Conservation (phyloP, 352 stramenopile species). For the Bremia lactucae region DNA sequence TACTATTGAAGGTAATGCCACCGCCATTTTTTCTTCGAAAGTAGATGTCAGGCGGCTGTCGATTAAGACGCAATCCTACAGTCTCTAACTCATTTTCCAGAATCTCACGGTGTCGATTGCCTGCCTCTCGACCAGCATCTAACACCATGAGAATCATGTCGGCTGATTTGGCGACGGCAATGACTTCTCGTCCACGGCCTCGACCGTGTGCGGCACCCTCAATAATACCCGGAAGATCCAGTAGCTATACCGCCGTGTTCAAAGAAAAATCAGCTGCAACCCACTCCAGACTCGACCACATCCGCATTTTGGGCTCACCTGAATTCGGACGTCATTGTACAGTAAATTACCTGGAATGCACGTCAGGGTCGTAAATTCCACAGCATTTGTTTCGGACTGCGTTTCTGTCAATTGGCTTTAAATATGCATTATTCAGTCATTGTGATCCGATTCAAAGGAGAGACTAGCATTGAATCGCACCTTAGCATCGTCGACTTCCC, state of each 20-base stretch:
- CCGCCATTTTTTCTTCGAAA: slow-evolving; percentile 91
- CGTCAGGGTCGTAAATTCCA: slow-evolving; percentile 98
- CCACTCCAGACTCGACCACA: neutral
- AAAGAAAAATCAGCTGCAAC: neutral
- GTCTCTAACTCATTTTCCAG: slow-evolving; percentile 97
- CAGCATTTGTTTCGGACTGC: slow-evolving; percentile 91
- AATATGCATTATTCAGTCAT: neutral
- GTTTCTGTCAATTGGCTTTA: slow-evolving; percentile 91
- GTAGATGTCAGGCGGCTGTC: slow-evolving; percentile 94
- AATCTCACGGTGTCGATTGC: slow-evolving; percentile 94
- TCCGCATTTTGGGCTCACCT: slow-evolving; percentile 41
- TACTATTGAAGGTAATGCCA: slow-evolving; percentile 94
- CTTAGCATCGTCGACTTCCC: slow-evolving; percentile 84
- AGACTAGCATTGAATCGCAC: slow-evolving; percentile 9
- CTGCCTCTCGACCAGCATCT: slow-evolving; percentile 96
- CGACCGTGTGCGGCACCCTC: slow-evolving; percentile 97
- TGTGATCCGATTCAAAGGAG: neutral
- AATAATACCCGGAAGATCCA: slow-evolving; percentile 99
- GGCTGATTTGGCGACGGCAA: slow-evolving; percentile 95
- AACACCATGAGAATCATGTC: slow-evolving; percentile 99
- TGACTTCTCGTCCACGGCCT: slow-evolving; percentile 96
- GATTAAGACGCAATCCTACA: slow-evolving; percentile 96
- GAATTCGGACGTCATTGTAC: slow-evolving; percentile 94
- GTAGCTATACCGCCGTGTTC: slow-evolving; percentile 43
- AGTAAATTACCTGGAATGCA: slow-evolving; percentile 95